Evolutionary conservation across 2,329 filamentous ascomycete species (phyloP), one percentile per base, ranked within the genome.

Genomic region (Exophiala sp.): DNA sequence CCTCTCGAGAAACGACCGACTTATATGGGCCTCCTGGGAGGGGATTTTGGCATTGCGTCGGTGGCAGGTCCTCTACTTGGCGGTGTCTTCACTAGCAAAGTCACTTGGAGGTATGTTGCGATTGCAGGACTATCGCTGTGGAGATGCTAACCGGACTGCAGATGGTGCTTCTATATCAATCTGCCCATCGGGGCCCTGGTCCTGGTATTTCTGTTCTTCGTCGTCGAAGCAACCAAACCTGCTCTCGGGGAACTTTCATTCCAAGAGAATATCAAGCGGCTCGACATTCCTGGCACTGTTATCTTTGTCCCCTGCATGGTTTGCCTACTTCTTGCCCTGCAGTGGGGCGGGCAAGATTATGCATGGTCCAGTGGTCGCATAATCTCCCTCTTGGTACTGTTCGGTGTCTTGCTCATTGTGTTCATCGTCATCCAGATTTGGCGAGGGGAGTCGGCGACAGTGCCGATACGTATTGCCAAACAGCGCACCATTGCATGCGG

Each of bases 131-230:
- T 13, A n/a, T 34, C 6, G 30, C 11, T 11, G 2, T 8, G 13
- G 14, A 34, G 6, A 16, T n/a, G 14, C 30, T 34, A 34, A 34
- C 30, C 6, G 1, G 30, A 27, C 24, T 6, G 10, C 24, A 27
- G 34, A 37, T 37, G 34, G 34, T 37, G 34, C 34, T 74, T 74
- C 63, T 75, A 73, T 49, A 76, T 79, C 61, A 79, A 80, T 54
- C 64, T 79, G 1, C 76, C 76, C 0, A 69, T 79, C 2, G 65
- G 58, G 0, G 53, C 55, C 67, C 62, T 65, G 4, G 18, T 58
- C 13, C 38, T 63, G 11, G 42, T 66, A 11, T 27, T 67, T 1
- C 27, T 50, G 8, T 59, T 68, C 23, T 62, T 57, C 14, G 34
- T 37, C 3, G 14, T 19, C 18, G 34, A 37, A 18, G 14, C 6